Percentiles rank a stretch among this genome's conserved stretches.
Conservation (phyloP, 1,284 basidiomycete species). For the Amylostereum areolatum region DNA sequence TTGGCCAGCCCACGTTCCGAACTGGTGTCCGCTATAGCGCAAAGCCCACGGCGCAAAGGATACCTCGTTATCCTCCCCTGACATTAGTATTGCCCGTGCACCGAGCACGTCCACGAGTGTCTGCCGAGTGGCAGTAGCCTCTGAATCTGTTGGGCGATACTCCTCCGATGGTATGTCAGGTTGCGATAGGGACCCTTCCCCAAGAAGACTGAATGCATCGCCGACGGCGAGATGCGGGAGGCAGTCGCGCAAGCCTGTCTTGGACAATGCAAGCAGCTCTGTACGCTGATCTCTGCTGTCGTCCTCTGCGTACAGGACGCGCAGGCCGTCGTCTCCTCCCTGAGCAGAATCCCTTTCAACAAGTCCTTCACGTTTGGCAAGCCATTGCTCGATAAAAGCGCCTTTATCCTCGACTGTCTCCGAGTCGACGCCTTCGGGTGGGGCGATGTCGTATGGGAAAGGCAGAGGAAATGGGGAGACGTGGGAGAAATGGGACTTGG, state of each 20-base stretch:
- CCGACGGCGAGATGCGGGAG: conserved; percentile 86
- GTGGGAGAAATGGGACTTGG: conserved; percentile 73
- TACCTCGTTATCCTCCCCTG: conserved; percentile 30
- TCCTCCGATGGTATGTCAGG: conserved; percentile 14
- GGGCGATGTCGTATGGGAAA: conserved; percentile 80
- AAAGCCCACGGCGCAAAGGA: conserved; percentile 85
- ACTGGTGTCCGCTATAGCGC: conserved; percentile 89
- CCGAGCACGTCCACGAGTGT: conserved; percentile 78
- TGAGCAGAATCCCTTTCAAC: conserved; percentile 19
- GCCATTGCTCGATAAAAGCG: conserved; percentile 68
- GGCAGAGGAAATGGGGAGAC: conserved; percentile 77
- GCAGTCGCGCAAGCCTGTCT: conserved; percentile 64
- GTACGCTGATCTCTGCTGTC: conserved; percentile 52
- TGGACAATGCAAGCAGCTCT: conserved; percentile 66
- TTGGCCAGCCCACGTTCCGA: conserved; percentile 93
- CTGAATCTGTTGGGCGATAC: conserved; percentile 23
- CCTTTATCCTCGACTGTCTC: conserved; percentile 47
- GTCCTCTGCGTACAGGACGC: conserved; percentile 44
- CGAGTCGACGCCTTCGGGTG: conserved; percentile 33
- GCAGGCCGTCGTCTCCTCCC: conserved; percentile 14
- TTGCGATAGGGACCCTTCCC: conserved; percentile 42
- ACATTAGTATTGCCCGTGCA: conserved; percentile 72
- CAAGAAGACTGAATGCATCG: conserved; percentile 65
- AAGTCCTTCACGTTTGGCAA: conserved; percentile 56
- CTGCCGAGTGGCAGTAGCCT: conserved; percentile 43